Conservation (phyloP, 2,329 filamentous ascomycete genomes). For the Rosellinia necatrix region DNA sequence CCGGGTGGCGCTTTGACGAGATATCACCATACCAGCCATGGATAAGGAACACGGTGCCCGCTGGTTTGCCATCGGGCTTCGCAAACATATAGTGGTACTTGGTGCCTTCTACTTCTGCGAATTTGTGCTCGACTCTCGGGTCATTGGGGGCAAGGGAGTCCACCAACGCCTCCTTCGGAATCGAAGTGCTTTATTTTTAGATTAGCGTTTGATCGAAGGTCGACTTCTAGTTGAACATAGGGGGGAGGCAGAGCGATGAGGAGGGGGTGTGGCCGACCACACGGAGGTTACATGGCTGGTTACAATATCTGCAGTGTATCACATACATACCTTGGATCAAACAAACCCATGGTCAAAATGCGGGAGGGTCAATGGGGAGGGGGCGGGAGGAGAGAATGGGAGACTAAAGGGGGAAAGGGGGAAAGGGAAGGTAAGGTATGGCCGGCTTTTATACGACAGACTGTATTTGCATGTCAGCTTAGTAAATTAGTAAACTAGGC, state of each 20-base stretch:
- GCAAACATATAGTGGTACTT: slow-evolving; percentile 71
- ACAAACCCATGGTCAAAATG: slow-evolving; percentile 5
- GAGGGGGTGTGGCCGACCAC: neutral
- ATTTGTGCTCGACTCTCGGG: slow-evolving; percentile 67
- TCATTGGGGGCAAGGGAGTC: slow-evolving; percentile 71
- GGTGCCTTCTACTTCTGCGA: slow-evolving; percentile 66
- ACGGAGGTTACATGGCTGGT: neutral
- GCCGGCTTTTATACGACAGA: neutral
- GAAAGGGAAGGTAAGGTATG: neutral
- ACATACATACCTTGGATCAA: slow-evolving; percentile 4
- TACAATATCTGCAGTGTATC: neutral
- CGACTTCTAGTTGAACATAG: no score
- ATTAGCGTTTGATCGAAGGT: slow-evolving; percentile 8
- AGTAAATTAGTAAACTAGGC: slow-evolving; percentile 7
- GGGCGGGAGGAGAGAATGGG: neutral
- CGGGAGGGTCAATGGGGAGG: neutral
- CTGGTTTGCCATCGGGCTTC: slow-evolving; percentile 50
- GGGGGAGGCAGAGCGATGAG: neutral
- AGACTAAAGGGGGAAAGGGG: neutral
- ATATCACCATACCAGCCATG: slow-evolving; percentile 39
- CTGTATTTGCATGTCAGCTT: neutral
- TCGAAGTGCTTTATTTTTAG: neutral
- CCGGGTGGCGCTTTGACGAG: neutral
- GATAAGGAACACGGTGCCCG: slow-evolving; percentile 54
- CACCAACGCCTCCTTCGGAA: slow-evolving; percentile 39